These are phyloP conservation scores for Metschnikowia proteae DNA, from an alignment of 805 yeast genomes.

Conservation along the genomic window DNA sequence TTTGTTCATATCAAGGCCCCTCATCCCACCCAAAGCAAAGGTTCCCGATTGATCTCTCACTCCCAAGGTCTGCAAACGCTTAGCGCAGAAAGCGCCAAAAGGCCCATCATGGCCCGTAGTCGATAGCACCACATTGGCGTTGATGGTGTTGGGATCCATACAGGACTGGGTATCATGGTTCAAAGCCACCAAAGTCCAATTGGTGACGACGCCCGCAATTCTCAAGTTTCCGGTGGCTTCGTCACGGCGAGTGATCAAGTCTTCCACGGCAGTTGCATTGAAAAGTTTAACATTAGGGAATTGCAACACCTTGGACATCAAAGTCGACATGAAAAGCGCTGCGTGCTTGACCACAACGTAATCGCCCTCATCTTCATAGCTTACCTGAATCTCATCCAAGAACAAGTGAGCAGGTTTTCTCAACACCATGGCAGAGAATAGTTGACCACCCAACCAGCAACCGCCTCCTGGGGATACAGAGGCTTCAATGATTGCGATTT, in stretches of 20 bases:
- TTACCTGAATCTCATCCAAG: constrained; percentile 58
- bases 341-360: constrained; percentile 80
- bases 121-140: constrained; percentile 58
- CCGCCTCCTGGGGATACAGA: constrained; percentile 81
- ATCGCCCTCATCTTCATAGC: constrained; percentile 76
- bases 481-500: constrained; percentile 70
- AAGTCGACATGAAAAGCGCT: constrained; percentile 69
- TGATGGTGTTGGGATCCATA: constrained; percentile 81
- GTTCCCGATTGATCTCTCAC: constrained; percentile 21
- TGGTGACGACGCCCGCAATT: constrained; percentile 77
- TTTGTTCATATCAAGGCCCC: constrained; percentile 73
- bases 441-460: constrained; percentile 73
- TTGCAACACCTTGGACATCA: constrained; percentile 62
- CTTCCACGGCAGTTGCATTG: constrained; percentile 80
- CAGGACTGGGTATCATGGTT: constrained; percentile 75
- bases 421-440: constrained; percentile 74
- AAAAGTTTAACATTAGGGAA: constrained; percentile 74
- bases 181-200: constrained; percentile 76
- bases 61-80: constrained; percentile 45
- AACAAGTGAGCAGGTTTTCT: constrained; percentile 76
- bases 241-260: constrained; percentile 67
- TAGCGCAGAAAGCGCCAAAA: constrained; percentile 75
- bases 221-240: constrained; percentile 53
- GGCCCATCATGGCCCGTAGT: constrained; percentile 84
- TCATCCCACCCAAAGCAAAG: constrained; percentile 58